Percentiles rank a stretch among this genome's conserved stretches.
Evolutionary conservation across 495 filamentous ascomycete species (phyloP).

Genomic region (Monascus purpureus): DNA sequence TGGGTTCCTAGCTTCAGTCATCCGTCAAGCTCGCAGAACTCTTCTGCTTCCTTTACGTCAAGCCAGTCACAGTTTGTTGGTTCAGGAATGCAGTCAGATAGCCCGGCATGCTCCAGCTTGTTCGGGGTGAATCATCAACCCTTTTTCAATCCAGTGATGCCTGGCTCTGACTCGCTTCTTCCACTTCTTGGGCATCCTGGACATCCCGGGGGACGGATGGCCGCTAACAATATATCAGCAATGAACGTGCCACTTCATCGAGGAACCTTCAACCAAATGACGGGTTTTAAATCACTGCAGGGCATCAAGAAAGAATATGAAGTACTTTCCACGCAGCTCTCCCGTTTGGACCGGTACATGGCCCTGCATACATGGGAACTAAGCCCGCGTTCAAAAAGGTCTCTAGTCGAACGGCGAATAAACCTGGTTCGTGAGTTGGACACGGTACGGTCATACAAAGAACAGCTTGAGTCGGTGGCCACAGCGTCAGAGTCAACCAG

Average conservation of each 20-base stretch:
- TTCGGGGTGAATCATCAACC: neutral
- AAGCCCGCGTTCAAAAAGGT: constrained; percentile 14
- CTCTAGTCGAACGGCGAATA: constrained; percentile 21
- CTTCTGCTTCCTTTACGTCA: constrained; percentile 2
- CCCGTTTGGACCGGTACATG: constrained; percentile 23
- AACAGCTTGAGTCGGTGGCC: constrained; percentile 15
- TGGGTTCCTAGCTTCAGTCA: constrained; percentile 7
- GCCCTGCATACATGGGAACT: constrained; percentile 25
- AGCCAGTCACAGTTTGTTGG: constrained; percentile 3
- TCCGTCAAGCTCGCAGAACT: constrained; percentile 1
- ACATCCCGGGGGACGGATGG: constrained; percentile 2
- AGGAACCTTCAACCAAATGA: constrained; percentile 2
- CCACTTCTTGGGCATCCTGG: constrained; percentile 2
- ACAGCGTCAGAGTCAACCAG: constrained; percentile 2
- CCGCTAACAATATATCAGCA: constrained; percentile 1
- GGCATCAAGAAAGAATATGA: constrained; percentile 13
- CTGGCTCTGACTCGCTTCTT: constrained; percentile 3
- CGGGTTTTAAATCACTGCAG: constrained; percentile 8
- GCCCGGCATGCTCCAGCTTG: constrained; percentile 3
- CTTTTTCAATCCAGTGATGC: constrained; percentile 4
- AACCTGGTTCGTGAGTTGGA: constrained; percentile 25
- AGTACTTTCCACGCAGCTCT: constrained; percentile 16
- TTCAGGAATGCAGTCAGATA: constrained; percentile 2
- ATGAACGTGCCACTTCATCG: constrained; percentile 3
- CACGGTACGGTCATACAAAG: constrained; percentile 18